These are phyloP conservation scores for Moringa oleifera DNA, from an alignment of 345 rosid species.

Conservation along the genomic window DNA sequence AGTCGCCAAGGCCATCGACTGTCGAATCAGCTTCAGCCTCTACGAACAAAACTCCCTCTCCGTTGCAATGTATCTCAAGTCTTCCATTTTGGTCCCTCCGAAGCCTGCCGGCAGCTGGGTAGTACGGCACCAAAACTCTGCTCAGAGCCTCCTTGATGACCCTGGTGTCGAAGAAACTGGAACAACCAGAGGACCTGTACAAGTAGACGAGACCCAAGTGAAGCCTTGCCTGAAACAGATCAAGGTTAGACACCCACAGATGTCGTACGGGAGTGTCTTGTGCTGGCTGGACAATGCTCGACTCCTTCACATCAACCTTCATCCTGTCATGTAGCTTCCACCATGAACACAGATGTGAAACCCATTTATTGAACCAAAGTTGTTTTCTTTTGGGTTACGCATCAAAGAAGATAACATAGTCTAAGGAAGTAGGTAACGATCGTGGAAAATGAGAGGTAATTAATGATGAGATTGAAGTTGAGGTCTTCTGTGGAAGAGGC, in stretches of 20 bases:
- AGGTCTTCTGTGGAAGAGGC: too few species aligned
- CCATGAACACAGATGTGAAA: too few species aligned
- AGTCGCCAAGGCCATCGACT: slow-evolving; percentile 18
- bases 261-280: slow-evolving; percentile 20
- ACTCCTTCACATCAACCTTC: slow-evolving; percentile 28
- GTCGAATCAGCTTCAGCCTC: slow-evolving; percentile 26
- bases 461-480: too few species aligned
- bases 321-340: too few species aligned
- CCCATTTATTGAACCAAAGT: too few species aligned
- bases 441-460: too few species aligned
- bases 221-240: slow-evolving; percentile 12
- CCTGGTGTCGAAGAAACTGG: slow-evolving; percentile 15
- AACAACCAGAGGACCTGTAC: slow-evolving; percentile 21
- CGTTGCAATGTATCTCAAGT: slow-evolving; percentile 33
- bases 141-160: slow-evolving; percentile 31
- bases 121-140: slow-evolving; percentile 34
- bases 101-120: slow-evolving; percentile 41
- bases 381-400: too few species aligned
- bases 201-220: slow-evolving; percentile 27
- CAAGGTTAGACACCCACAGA: slow-evolving; percentile 36
- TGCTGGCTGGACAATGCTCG: slow-evolving; percentile 25
- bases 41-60: slow-evolving; percentile 32
- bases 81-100: slow-evolving; percentile 30
- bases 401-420: too few species aligned
- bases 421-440: too few species aligned